These are phyloP conservation scores for Fusarium domesticum DNA, from an alignment of 2,329 filamentous ascomycete genomes.

Conservation along the genomic window DNA sequence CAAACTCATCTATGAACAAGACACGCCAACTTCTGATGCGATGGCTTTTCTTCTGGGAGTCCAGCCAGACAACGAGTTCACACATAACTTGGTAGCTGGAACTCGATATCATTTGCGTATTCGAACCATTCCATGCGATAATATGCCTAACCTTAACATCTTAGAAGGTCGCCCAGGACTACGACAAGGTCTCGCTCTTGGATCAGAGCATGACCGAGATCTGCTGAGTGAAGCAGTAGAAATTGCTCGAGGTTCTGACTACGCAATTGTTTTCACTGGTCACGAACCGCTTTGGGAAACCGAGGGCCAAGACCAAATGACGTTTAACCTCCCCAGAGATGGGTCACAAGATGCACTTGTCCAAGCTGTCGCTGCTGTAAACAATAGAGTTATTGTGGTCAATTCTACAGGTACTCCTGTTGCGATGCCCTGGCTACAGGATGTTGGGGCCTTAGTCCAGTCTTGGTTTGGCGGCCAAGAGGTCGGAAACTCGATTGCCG, in stretches of 20 bases:
- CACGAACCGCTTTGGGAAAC: constrained; percentile 50
- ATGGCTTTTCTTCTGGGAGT: constrained; percentile 36
- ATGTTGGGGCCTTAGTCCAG: constrained; percentile 59
- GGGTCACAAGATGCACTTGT: constrained; percentile 61
- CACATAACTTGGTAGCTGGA: too few relatives aligned
- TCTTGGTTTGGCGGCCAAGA: constrained; percentile 71
- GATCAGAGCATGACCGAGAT: constrained; percentile 4
- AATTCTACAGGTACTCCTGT: constrained; percentile 64
- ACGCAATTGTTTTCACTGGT: constrained; percentile 55
- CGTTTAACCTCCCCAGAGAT: constrained; percentile 62
- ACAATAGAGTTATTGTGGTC: constrained; percentile 58
- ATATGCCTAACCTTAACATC: constrained; percentile 29
- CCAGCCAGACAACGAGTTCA: too few relatives aligned
- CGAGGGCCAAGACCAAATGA: constrained; percentile 67
- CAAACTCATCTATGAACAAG: constrained; percentile 32
- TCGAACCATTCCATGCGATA: background rate
- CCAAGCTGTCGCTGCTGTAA: constrained; percentile 51
- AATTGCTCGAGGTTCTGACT: constrained; percentile 57
- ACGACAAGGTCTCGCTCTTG: constrained; percentile 36
- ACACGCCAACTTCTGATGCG: constrained; percentile 30
- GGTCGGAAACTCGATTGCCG: constrained; percentile 64
- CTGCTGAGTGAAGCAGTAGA: constrained; percentile 46
- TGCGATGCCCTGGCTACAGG: constrained; percentile 54
- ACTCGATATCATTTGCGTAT: too few relatives aligned
- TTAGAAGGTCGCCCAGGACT: constrained; percentile 33